phyloP scores from a whole-genome alignment of 1,139 yeast species.

The Zygoascus hellenicus region DNA sequence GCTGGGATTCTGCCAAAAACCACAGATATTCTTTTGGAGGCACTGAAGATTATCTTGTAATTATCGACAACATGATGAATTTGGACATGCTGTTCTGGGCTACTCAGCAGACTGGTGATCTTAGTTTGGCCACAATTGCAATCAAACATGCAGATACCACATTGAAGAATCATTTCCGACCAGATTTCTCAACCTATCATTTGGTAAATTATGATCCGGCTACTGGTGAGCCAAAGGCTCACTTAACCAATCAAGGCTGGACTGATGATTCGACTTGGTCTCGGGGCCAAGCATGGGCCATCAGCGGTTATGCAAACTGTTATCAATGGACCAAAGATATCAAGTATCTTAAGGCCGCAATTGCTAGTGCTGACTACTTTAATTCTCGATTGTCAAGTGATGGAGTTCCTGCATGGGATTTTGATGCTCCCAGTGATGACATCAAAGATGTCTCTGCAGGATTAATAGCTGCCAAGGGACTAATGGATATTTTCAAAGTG shows the following conservation, averaged over 20 bases:
- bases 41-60: slow-evolving; percentile 27
- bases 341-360: slow-evolving; percentile 29
- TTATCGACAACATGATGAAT: slow-evolving; percentile 35
- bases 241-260: slow-evolving; percentile 31
- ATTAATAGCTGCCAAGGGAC: slow-evolving; percentile 28
- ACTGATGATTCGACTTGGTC: slow-evolving; percentile 31
- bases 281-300: slow-evolving; percentile 25
- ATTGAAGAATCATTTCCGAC: slow-evolving; percentile 25
- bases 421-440: slow-evolving; percentile 27
- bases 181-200: slow-evolving; percentile 30
- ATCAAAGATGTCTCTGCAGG: slow-evolving; percentile 31
- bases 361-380: slow-evolving; percentile 25
- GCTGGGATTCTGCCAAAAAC: slow-evolving; percentile 20
- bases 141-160: slow-evolving; percentile 33
- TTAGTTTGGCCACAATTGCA: slow-evolving; percentile 23
- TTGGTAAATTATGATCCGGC: slow-evolving; percentile 25
- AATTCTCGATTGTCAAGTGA: slow-evolving; percentile 22
- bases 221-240: slow-evolving; percentile 24
- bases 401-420: slow-evolving; percentile 34
- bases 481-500: slow-evolving; percentile 14
- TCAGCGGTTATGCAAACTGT: slow-evolving; percentile 29
- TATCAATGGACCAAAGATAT: slow-evolving; percentile 27
- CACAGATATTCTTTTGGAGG: slow-evolving; percentile 21
- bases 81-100: slow-evolving; percentile 30
- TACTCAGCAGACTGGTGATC: slow-evolving; percentile 28